phyloP scores from a whole-genome alignment of 2,329 filamentous ascomycete species.

The Nothophoma quercina region DNA sequence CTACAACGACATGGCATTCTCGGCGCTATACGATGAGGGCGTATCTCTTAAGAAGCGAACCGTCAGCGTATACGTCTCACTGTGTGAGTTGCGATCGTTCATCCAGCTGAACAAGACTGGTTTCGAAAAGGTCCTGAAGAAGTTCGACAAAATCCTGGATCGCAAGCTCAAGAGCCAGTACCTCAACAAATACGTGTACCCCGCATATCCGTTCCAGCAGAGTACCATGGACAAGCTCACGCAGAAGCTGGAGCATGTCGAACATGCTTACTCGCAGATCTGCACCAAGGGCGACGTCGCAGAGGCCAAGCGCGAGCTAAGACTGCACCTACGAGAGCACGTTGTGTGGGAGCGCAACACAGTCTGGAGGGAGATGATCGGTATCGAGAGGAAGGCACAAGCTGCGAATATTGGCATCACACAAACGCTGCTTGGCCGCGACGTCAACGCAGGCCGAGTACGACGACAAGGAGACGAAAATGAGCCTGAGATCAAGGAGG shows the following conservation, averaged over 20 bases:
- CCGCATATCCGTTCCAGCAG: conserved; percentile 81
- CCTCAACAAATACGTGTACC: conserved; percentile 74
- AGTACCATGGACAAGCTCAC: conserved; percentile 75
- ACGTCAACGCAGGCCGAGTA: conserved; percentile 71
- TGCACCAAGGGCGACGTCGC: conserved; percentile 82
- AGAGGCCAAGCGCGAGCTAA: conserved; percentile 81
- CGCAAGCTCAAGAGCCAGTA: conserved; percentile 80
- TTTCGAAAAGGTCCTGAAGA: conserved; percentile 95
- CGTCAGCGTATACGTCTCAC: conserved; percentile 84
- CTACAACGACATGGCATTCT: conserved; percentile 77
- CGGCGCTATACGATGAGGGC: conserved; percentile 71
- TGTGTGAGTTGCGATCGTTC: conserved; percentile 96
- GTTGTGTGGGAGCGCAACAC: conserved; percentile 99
- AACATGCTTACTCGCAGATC: conserved; percentile 79
- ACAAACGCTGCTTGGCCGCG: conserved; percentile 79
- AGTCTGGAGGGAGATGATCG: conserved; percentile 98
- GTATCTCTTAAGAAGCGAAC: conserved; percentile 94
- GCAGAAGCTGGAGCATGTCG: conserved; percentile 75
- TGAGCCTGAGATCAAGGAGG: conserved; percentile 69
- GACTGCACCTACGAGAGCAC: conserved; percentile 91
- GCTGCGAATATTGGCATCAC: conserved; percentile 86
- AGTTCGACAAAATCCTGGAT: conserved; percentile 96
- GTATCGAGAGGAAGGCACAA: conserved; percentile 93
- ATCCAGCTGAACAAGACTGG: conserved; percentile 96
- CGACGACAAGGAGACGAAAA: conserved; percentile 86